Conservation (phyloP, 306 rosid species). For the Sesbania bispinosa region DNA sequence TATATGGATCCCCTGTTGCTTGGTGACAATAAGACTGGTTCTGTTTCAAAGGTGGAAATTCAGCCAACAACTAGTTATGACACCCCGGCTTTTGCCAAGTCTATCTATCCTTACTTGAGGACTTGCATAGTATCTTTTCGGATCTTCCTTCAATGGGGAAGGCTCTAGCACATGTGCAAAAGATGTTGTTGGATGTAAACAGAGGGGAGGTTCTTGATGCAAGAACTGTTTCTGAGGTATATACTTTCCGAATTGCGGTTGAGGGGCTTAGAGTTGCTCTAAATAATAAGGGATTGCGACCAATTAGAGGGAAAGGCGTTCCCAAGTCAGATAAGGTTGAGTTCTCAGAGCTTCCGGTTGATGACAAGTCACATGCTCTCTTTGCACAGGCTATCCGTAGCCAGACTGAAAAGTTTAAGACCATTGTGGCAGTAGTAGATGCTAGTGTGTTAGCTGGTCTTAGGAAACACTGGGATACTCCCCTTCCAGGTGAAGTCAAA, state of each 20-base stretch:
- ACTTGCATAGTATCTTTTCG: slow-evolving; percentile 50
- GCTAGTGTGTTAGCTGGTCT: slow-evolving; percentile 64
- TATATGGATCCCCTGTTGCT: slow-evolving; percentile 33
- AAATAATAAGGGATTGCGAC: slow-evolving; percentile 49
- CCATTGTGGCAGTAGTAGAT: slow-evolving; percentile 73
- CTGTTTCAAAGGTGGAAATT: slow-evolving; percentile 34
- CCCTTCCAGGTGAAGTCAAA: slow-evolving; percentile 54
- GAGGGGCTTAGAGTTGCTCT: slow-evolving; percentile 79
- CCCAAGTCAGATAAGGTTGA: slow-evolving; percentile 19
- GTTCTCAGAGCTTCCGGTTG: slow-evolving; percentile 58
- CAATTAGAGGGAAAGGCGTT: slow-evolving; percentile 27
- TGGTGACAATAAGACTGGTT: slow-evolving; percentile 13
- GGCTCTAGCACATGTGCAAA: slow-evolving; percentile 64
- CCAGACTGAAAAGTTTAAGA: slow-evolving; percentile 63
- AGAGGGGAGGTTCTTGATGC: slow-evolving; percentile 62
- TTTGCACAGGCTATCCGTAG: slow-evolving; percentile 60
- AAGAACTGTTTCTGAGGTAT: slow-evolving; percentile 51
- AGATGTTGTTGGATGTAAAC: slow-evolving; percentile 59
- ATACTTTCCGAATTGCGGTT: slow-evolving; percentile 60
- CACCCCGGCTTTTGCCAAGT: slow-evolving; percentile 59
- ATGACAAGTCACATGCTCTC: slow-evolving; percentile 62
- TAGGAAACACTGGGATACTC: slow-evolving; percentile 75
- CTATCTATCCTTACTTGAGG: slow-evolving; percentile 71
- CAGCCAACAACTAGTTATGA: slow-evolving; percentile 39
- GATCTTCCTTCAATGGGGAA: slow-evolving; percentile 61